Conservation (phyloP, 176 grass and related monocot genomes). For the Oryza punctata region DNA sequence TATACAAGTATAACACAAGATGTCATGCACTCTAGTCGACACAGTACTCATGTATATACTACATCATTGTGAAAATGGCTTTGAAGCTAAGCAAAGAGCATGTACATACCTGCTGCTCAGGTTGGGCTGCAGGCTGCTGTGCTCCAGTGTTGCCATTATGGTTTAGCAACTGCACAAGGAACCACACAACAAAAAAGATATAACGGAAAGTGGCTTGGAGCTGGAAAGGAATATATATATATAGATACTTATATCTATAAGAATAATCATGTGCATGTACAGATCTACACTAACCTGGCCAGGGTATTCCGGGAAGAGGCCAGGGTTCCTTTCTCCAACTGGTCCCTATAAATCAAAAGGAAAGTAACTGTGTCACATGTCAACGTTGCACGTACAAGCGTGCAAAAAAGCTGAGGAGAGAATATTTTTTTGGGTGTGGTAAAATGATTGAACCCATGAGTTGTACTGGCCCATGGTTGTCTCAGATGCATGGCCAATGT, state of each 20-base stretch:
- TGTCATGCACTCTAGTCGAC: neutral
- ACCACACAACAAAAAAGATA: constrained; percentile 10
- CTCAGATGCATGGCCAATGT: constrained; percentile 1
- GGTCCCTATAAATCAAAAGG: constrained; percentile 61
- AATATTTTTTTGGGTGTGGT: constrained; percentile 47
- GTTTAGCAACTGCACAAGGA: constrained; percentile 61
- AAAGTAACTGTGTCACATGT: constrained; percentile 48
- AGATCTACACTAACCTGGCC: constrained; percentile 62
- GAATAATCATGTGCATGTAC: constrained; percentile 10
- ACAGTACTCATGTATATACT: neutral
- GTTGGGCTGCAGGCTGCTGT: constrained; percentile 39
- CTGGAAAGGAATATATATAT: constrained; percentile 40
- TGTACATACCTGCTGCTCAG: constrained; percentile 49
- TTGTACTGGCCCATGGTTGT: constrained; percentile 42
- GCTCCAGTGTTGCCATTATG: constrained; percentile 49
- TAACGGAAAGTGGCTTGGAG: constrained; percentile 19
- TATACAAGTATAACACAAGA: neutral
- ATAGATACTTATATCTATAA: constrained; percentile 4
- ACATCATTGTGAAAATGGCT: constrained; percentile 42
- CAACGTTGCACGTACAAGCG: constrained; percentile 70
- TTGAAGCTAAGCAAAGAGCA: constrained; percentile 60
- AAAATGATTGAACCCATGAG: constrained; percentile 59
- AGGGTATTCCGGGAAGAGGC: constrained; percentile 84
- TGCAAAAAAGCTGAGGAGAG: constrained; percentile 38
- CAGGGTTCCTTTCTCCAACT: constrained; percentile 64